Evolutionary conservation across 1,284 basidiomycete genomes (phyloP).

Genomic region (Schizophyllum commune): DNA sequence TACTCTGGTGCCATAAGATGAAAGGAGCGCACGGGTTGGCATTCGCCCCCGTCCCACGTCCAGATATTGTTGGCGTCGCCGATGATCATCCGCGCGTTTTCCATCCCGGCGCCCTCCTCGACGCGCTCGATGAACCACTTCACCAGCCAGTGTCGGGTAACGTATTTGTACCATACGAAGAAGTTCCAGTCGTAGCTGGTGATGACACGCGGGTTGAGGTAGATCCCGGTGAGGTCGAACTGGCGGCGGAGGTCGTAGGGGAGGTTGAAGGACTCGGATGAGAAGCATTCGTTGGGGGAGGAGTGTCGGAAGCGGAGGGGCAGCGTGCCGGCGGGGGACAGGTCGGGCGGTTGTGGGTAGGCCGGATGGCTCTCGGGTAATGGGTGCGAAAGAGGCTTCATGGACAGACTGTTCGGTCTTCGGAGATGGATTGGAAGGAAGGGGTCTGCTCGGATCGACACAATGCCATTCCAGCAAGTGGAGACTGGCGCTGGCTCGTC

Average conservation of each 20-base stretch:
- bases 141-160: slow-evolving; percentile 34
- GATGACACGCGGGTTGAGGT: slow-evolving; percentile 38
- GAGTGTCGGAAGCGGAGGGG: slow-evolving; percentile 39
- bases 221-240: slow-evolving; percentile 31
- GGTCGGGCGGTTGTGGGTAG: slow-evolving; percentile 18
- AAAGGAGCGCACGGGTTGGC: slow-evolving; percentile 20
- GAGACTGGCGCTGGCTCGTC: slow-evolving; percentile 43
- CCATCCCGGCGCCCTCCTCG: slow-evolving; percentile 32
- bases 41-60: slow-evolving; percentile 32
- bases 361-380: slow-evolving; percentile 17
- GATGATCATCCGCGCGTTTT: slow-evolving; percentile 27
- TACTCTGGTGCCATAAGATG: background rate
- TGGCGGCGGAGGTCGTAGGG: slow-evolving; percentile 48
- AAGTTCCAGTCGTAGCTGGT: slow-evolving; percentile 30
- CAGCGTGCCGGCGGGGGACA: slow-evolving; percentile 26
- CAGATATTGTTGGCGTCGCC: slow-evolving; percentile 25
- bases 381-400: slow-evolving; percentile 17
- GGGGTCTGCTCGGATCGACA: slow-evolving; percentile 39
- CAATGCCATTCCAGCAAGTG: slow-evolving; percentile 56
- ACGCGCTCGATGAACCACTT: slow-evolving; percentile 36
- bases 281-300: slow-evolving; percentile 35
- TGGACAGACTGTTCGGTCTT: slow-evolving; percentile 22
- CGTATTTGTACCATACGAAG: slow-evolving; percentile 39
- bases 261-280: slow-evolving; percentile 45
- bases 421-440: slow-evolving; percentile 29